A percentile compares a stretch with the other conserved stretches of the same genome.
Conservation (phyloP, 768 basidiomycete species). For the Tephrocybe sp. region DNA sequence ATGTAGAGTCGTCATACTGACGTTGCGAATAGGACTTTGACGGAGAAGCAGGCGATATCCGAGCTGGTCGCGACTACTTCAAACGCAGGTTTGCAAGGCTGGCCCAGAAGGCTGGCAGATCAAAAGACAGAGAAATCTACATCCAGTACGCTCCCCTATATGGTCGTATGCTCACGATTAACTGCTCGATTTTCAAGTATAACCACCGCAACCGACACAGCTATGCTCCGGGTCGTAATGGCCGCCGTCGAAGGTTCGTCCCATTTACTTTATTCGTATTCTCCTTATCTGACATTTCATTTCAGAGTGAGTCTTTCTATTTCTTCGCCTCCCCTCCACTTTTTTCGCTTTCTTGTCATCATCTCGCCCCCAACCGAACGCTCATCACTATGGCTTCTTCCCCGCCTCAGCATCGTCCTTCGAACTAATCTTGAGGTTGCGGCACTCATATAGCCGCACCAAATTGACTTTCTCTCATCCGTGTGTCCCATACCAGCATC, state of each 20-base stretch:
- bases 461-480: conserved; percentile 14
- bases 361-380: conserved; percentile 22
- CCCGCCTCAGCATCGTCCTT: conserved; percentile 58
- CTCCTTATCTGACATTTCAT: conserved; percentile 9
- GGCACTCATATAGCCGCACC: conserved; percentile 53
- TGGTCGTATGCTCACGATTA: conserved; percentile 1
- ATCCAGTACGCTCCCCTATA: conserved; percentile 66
- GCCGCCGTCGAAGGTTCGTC: conserved; percentile 89
- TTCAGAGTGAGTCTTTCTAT: conserved; percentile 63
- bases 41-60: conserved; percentile 70
- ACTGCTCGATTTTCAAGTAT: conserved; percentile 45
- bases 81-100: conserved; percentile 80
- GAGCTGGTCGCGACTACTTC: conserved; percentile 87
- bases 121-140: conserved; percentile 88
- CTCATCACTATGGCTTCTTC: conserved; percentile 28
- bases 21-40: conserved; percentile 92
- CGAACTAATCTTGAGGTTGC: conserved; percentile 65
- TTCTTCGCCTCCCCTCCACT: conserved; percentile 21
- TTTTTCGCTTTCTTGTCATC: conserved; percentile 20
- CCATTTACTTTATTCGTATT: background rate
- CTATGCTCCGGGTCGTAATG: conserved; percentile 88
- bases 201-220: conserved; percentile 90
- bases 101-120: conserved; percentile 81
- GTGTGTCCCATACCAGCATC: no score
- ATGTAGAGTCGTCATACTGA: background rate